A percentile compares a stretch with the other conserved stretches of the same genome.
phyloP scores from a whole-genome alignment of 2,329 filamentous ascomycete genomes.

The Penicillium polonicum region DNA sequence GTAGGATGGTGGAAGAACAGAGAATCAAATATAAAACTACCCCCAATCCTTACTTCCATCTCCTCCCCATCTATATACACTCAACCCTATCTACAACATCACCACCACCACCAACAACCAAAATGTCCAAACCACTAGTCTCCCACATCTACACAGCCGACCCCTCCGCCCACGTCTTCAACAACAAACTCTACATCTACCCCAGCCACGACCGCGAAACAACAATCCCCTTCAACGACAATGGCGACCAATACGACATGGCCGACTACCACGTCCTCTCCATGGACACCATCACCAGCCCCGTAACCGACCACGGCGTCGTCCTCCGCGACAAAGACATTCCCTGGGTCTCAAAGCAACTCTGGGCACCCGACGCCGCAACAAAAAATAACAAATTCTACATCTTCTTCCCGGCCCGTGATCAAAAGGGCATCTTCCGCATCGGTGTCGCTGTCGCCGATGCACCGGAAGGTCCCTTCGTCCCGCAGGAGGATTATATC shows the following conservation, averaged over 20 bases:
- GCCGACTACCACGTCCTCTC: conserved; percentile 78
- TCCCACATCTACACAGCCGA: conserved; percentile 77
- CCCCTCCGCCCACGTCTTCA: conserved; percentile 77
- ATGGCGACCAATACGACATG: conserved; percentile 85
- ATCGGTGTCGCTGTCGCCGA: conserved; percentile 69
- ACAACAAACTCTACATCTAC: conserved; percentile 73
- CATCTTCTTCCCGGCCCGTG: conserved; percentile 74
- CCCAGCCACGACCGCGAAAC: conserved; percentile 78
- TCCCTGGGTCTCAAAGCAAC: conserved; percentile 74
- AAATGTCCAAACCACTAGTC: conserved; percentile 58
- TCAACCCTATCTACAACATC: neutral
- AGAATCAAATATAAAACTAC: neutral
- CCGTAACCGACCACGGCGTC: conserved; percentile 71
- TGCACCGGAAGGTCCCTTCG: conserved; percentile 68
- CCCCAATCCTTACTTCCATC: too few relatives aligned
- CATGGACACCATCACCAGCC: conserved; percentile 54
- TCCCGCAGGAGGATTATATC: conserved; percentile 63
- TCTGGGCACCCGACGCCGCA: conserved; percentile 78
- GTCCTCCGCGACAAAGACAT: conserved; percentile 65
- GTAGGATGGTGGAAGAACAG: too few relatives aligned
- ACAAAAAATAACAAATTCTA: conserved; percentile 69
- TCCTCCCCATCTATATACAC: neutral
- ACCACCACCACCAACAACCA: conserved; percentile 4
- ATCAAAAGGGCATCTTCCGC: conserved; percentile 67
- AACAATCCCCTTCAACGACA: conserved; percentile 73